These are phyloP conservation scores for Paulownia fortunei DNA, from an alignment of 257 asterid species.

Conservation along the genomic window DNA sequence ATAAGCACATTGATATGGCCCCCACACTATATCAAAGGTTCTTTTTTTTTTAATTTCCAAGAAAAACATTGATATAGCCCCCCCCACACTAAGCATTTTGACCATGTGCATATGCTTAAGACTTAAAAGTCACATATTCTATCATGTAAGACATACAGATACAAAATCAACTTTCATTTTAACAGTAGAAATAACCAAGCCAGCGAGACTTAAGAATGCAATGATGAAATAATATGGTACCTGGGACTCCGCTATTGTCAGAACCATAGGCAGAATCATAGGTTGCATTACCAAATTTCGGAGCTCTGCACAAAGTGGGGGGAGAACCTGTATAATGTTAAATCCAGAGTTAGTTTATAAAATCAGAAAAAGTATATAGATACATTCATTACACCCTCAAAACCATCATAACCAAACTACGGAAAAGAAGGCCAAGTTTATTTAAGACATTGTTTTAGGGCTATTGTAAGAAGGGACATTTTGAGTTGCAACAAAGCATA, in stretches of 20 bases:
- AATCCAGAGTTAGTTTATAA: conserved; percentile 26
- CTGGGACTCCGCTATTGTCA: conserved; percentile 98
- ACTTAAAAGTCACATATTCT: background rate
- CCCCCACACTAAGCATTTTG: background rate
- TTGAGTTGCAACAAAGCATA: background rate
- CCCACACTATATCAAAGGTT: background rate
- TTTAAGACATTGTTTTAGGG: conserved; percentile 24
- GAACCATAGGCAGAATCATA: conserved; percentile 98
- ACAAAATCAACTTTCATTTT: conserved; percentile 11
- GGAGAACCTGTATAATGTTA: conserved; percentile 81
- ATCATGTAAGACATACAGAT: conserved; percentile 7
- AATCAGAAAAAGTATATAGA: conserved; percentile 9
- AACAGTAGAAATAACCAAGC: conserved; percentile 18
- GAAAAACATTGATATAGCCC: background rate
- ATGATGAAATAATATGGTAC: conserved; percentile 45
- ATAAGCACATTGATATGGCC: background rate
- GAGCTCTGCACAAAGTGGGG: conserved; percentile 99
- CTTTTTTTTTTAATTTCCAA: background rate
- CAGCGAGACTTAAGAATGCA: conserved; percentile 30
- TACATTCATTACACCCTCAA: conserved; percentile 26
- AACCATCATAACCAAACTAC: conserved; percentile 6
- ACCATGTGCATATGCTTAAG: background rate
- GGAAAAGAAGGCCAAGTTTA: conserved; percentile 7
- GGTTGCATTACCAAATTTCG: conserved; percentile 99
- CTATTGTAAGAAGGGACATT: background rate